Conservation (phyloP, 176 grass and related monocot species). For the Bromus sterilis region DNA sequence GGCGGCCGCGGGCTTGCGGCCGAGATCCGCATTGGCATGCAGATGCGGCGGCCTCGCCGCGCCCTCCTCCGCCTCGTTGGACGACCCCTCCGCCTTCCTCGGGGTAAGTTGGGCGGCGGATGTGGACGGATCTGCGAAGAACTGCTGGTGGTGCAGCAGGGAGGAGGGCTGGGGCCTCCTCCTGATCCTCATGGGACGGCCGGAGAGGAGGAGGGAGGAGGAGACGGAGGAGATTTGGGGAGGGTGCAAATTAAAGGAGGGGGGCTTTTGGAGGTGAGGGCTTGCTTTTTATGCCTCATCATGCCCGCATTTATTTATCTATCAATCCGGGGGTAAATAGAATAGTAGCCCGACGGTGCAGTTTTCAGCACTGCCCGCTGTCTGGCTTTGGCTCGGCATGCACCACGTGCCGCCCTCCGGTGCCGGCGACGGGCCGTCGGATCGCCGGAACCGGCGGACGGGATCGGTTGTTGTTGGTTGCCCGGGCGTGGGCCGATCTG, state of each 20-base stretch:
- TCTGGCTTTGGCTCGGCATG: constrained; percentile 25
- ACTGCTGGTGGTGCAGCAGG: not conserved
- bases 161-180: constrained; percentile 37
- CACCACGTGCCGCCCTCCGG: constrained; percentile 11
- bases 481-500: not conserved
- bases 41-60: constrained; percentile 32
- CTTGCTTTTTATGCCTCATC: constrained; percentile 31
- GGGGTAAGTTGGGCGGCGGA: constrained; percentile 19
- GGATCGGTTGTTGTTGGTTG: not conserved
- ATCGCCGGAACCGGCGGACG: not conserved
- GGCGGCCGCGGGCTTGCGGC: not conserved
- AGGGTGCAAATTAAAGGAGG: constrained; percentile 61
- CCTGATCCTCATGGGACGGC: constrained; percentile 83
- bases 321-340: constrained; percentile 18
- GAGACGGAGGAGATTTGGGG: constrained; percentile 40
- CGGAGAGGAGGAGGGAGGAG: not conserved
- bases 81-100: constrained; percentile 3
- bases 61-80: not conserved
- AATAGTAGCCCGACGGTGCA: constrained; percentile 44
- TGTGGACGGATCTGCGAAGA: constrained; percentile 48
- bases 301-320: constrained; percentile 29
- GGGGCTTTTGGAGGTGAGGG: constrained; percentile 27
- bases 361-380: constrained; percentile 40
- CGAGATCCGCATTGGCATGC: constrained; percentile 63
- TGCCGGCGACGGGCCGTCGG: not conserved